Evolutionary conservation across 2,329 filamentous ascomycete species (phyloP), one percentile per base, ranked within the genome.

Genomic region (Ceratocystis huliohia): DNA sequence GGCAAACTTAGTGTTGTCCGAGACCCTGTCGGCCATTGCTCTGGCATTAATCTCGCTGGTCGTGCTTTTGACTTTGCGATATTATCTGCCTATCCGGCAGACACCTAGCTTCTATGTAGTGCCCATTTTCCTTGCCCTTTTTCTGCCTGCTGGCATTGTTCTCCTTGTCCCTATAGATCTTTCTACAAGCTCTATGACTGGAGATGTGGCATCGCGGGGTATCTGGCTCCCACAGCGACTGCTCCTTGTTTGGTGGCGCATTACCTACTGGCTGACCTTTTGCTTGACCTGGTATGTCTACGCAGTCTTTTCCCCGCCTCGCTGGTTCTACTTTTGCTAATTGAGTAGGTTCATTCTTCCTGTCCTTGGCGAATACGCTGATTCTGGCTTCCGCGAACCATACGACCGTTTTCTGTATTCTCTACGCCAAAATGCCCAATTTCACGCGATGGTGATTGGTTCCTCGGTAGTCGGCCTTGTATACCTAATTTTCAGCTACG

Each of bases 181-280:
- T 70, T 92, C 93, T 1, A 96, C 92, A 5, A 93, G 84, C 73
- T 87, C 89, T 25, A 82, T 85, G 61, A 85, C 86, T 63, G 86
- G 88, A 68, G 87, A 88, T 75, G 85, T 83, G 68, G 81, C 83
- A 17, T 82, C 84, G 17, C 84, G 87, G 71, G 94, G 92, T 44
- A 89, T 99, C 73, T 96, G 92, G 90, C 82, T 99, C 44, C 88
- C 89, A 4, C 81, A 88, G 70, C 79, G 86, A 63, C 82, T 92
- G 33, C 80, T 96, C 62, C 80, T 95, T 72, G 90, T 96, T 28
- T 88, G 88, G 67, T 99, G 94, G 94, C 84, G 93, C 73, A 93
- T 99, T 70, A 88, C 88, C 22, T 99, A 99, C 77, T 99, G 94
- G 94, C 80, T 99, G 66, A 97, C 93, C 0, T 99, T 99, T 77